Evolutionary conservation across 352 stramenopile genomes (phyloP), one percentile per base, ranked within the genome.

Genomic region (Globisporangium abappressorium): DNA sequence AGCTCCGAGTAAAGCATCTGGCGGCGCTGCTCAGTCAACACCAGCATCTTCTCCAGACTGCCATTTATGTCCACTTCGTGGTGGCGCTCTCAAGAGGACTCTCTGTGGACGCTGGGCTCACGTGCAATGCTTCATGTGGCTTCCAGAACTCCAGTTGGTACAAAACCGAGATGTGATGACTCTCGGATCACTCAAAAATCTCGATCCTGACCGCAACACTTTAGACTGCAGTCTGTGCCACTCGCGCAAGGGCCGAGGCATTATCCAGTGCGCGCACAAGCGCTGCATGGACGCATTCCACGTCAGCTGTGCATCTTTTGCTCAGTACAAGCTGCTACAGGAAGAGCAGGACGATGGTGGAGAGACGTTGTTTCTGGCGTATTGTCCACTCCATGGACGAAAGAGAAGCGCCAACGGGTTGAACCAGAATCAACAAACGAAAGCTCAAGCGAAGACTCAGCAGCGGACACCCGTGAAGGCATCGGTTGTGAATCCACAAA

Each of bases 51-150:
- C 30, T 26, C 66, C 58, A 30, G 57, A 56, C 3, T 96, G 89
- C n/a, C 70, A 80, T 22, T 64, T 96, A 54, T 96, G 89, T 64
- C 85, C 85, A 9, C 69, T 91, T 33, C 84, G 81, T 30, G 80
- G 74, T 36, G 77, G 82, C 22, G 84, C 84, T 7, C 76, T 88
- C 38, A 94, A 92, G 68, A 61, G 66, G 18, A 92, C 89, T 6
- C 46, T 68, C 20, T 94, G 87, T 65, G 78, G 78, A 14, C 74
- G 81, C 14, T 96, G 89, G 89, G 85, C 89, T 5, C 89, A 96
- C 54, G 79, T 95, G 0, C 89, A 94, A 47, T 96, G 89, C 65
- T 96, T 91, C 60, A 76, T 96, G 57, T 96, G 88, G 88, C 89
- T 93, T 8, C 88, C 88, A 3, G 88, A 96, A 59, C 72, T 96